Evolutionary conservation across 345 rosid species (phyloP), one percentile per base, ranked within the genome.

Genomic region (Dovyalis caffra): DNA sequence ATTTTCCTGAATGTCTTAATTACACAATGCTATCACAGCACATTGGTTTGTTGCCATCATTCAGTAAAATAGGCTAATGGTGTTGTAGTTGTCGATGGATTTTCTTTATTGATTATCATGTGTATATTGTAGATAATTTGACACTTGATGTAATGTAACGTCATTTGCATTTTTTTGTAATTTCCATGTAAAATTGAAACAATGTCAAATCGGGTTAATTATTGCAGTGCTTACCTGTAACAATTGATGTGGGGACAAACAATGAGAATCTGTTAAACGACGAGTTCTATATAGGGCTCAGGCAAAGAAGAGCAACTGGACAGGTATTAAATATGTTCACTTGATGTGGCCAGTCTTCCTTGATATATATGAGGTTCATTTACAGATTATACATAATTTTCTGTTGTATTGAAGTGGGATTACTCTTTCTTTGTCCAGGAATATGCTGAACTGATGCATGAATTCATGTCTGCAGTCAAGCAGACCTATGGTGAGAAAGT

Each of bases 171-270:
- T 21, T 8, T 71, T 2, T 25, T 5, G 18, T 25, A 31, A 5
- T 23, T 40, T 26, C 66, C 29, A 32, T 58, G 8, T 72, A 28
- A 45, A 16, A 47, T 47, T 47, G 53, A 5, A 67, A 3, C 3
- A 10, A 38, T 28, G 23, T 63, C 5, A 47, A 64, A 32, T 72
- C 32, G n/a, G 65, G 62, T 40, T 16, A 28, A 21, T 47, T 45
- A n/a, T 49, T 82, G 72, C 90, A 95, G 99, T 95, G 99, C 85
- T 85, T 95, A 77, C 99, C 99, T 65, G 78, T 95, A 11, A 95
- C 99, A 64, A 93, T 95, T 79, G 99, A 95, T 86, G 99, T 95
- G 45, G 99, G 99, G 70, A 95, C 99, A 76, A 95, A 95, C 86
- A 95, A 95, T 57, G 97, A 92, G 90, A 75, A 80, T 67, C 81